Percentiles rank a stretch among this genome's conserved stretches.
Conservation (phyloP, 257 asterid species). For the Solanum ossicruentum region DNA sequence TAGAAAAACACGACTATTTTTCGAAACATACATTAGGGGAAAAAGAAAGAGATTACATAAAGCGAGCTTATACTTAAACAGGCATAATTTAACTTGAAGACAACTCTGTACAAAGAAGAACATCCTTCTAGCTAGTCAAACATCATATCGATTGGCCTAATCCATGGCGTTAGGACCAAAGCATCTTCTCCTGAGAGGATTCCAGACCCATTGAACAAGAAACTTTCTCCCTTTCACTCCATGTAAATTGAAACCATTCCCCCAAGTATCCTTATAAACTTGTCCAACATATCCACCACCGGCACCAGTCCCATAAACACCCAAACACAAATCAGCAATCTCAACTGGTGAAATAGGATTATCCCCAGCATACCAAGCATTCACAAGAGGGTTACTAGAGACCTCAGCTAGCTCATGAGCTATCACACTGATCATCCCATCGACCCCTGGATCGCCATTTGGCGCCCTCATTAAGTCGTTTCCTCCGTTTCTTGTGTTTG, state of each 20-base stretch:
- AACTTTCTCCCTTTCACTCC: constrained; percentile 61
- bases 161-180: constrained; percentile 69
- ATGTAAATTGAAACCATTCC: constrained; percentile 48
- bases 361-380: constrained; percentile 74
- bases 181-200: constrained; percentile 39
- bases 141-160: neutral
- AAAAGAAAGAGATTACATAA: neutral
- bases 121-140: neutral
- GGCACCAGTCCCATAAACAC: constrained; percentile 65
- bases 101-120: neutral
- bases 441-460: constrained; percentile 49
- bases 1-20: neutral
- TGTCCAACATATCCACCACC: constrained; percentile 61
- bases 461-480: constrained; percentile 38
- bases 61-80: neutral
- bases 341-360: constrained; percentile 64
- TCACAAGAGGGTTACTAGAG: constrained; percentile 53
- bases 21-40: neutral
- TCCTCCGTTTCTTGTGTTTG: constrained; percentile 2
- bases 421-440: constrained; percentile 83
- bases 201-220: constrained; percentile 87
- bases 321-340: constrained; percentile 62
- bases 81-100: neutral
- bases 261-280: constrained; percentile 40
- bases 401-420: constrained; percentile 77